phyloP scores from a whole-genome alignment of 2,329 filamentous ascomycete species.

The Bimuria novae-zelandiae region DNA sequence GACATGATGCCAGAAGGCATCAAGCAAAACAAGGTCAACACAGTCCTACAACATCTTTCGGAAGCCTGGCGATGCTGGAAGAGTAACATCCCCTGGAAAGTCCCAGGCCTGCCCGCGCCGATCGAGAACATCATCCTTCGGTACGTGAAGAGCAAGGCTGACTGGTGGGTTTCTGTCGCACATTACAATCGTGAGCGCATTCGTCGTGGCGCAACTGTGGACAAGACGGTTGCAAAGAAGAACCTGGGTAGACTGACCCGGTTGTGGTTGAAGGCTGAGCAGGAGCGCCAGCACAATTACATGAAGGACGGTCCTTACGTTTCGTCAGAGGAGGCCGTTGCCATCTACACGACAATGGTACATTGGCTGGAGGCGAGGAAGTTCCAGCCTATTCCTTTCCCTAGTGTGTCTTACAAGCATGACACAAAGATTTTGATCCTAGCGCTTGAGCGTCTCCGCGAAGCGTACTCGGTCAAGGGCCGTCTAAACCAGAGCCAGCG shows the following conservation, averaged over 20 bases:
- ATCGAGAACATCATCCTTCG: slow-evolving; percentile 99
- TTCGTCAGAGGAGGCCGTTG: slow-evolving; percentile 96
- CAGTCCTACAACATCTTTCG: slow-evolving; percentile 92
- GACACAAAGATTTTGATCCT: slow-evolving; percentile 98
- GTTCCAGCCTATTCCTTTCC: slow-evolving; percentile 98
- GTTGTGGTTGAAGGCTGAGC: slow-evolving; percentile 96
- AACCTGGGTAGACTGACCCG: slow-evolving; percentile 93
- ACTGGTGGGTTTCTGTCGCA: slow-evolving; percentile 99
- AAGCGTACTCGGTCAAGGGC: slow-evolving; percentile 97
- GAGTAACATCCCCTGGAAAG: slow-evolving; percentile 99
- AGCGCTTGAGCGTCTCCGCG: slow-evolving; percentile 86
- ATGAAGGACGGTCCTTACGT: slow-evolving; percentile 99
- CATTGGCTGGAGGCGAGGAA: slow-evolving; percentile 99
- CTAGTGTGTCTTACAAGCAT: slow-evolving; percentile 98
- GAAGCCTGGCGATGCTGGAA: slow-evolving; percentile 99
- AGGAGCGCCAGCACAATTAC: slow-evolving; percentile 98
- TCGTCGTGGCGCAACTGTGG: slow-evolving; percentile 91
- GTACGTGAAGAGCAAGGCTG: slow-evolving; percentile 98
- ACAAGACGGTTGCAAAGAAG: slow-evolving; percentile 99
- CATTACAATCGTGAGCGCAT: slow-evolving; percentile 99
- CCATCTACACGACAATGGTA: slow-evolving; percentile 97
- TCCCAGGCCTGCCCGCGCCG: slow-evolving; percentile 90
- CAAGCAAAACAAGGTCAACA: slow-evolving; percentile 99
- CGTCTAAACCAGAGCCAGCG: slow-evolving; percentile 96
- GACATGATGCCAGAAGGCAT: slow-evolving; percentile 99